Conservation (phyloP, 192 early-diverging fungal genomes). For the Fimicolochytrium jonesii region DNA sequence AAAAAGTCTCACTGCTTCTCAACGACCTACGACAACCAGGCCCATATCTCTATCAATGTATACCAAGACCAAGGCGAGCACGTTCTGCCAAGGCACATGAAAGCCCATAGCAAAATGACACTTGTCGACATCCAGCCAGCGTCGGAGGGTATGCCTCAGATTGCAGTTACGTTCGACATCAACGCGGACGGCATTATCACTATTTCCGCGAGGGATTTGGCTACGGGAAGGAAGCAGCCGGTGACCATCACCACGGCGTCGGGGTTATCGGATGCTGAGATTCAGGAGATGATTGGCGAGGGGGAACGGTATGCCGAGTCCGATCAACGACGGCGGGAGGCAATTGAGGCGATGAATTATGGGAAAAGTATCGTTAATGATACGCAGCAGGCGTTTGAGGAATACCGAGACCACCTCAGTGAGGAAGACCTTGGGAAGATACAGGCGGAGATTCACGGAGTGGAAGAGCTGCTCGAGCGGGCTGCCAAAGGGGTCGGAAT, state of each 20-base stretch:
- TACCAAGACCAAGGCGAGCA: constrained; percentile 98
- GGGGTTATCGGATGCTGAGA: constrained; percentile 88
- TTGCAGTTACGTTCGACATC: constrained; percentile 98
- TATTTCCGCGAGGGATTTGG: constrained; percentile 94
- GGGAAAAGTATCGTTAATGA: constrained; percentile 88
- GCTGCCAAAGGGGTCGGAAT: too few species aligned
- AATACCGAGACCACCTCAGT: constrained; percentile 97
- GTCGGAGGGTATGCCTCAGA: constrained; percentile 86
- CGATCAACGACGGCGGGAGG: constrained; percentile 87
- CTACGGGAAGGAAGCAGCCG: constrained; percentile 91
- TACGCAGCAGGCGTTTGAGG: constrained; percentile 91
- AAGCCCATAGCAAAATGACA: constrained; percentile 94
- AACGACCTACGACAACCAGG: constrained; percentile 94
- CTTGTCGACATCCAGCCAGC: constrained; percentile 85
- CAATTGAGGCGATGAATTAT: constrained; percentile 91
- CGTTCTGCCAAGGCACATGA: constrained; percentile 92
- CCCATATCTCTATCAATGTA: constrained; percentile 92
- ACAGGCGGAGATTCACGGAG: too few species aligned
- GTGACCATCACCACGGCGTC: constrained; percentile 95
- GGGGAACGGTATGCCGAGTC: constrained; percentile 89
- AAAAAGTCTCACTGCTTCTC: constrained; percentile 98
- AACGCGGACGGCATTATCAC: constrained; percentile 99
- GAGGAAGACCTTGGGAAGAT: constrained; percentile 76
- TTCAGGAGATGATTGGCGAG: constrained; percentile 93
- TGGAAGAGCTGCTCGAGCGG: too few species aligned